Evolutionary conservation across 805 yeast species (phyloP).

Genomic region (Metschnikowia cubensis): DNA sequence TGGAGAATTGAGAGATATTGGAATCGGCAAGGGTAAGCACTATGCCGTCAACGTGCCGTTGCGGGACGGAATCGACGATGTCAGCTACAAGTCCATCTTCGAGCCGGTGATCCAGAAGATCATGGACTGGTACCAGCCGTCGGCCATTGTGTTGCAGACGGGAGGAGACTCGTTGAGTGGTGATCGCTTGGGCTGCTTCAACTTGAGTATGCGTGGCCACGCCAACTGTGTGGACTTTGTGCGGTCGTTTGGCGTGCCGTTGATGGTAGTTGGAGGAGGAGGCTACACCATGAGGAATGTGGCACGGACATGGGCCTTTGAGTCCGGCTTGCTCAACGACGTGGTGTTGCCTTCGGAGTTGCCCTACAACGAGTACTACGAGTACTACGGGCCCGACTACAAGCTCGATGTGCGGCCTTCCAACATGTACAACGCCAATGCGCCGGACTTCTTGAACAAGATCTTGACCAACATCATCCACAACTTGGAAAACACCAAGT

Average conservation of each 20-base stretch:
- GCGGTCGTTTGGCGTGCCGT: slow-evolving; percentile 79
- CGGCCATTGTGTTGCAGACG: slow-evolving; percentile 95
- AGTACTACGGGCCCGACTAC: slow-evolving; percentile 96
- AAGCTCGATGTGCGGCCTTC: slow-evolving; percentile 91
- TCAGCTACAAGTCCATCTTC: slow-evolving; percentile 74
- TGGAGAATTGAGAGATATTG: slow-evolving; percentile 79
- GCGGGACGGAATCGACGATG: slow-evolving; percentile 93
- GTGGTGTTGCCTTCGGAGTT: slow-evolving; percentile 70
- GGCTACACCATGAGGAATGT: slow-evolving; percentile 98
- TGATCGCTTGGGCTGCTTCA: slow-evolving; percentile 93
- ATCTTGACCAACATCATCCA: slow-evolving; percentile 70
- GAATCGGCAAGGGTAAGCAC: slow-evolving; percentile 80
- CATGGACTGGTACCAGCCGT: slow-evolving; percentile 87
- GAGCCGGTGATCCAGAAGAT: slow-evolving; percentile 81
- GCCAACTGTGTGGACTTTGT: slow-evolving; percentile 93
- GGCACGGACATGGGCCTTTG: slow-evolving; percentile 92
- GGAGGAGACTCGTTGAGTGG: slow-evolving; percentile 98
- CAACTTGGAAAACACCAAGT: slow-evolving; percentile 84
- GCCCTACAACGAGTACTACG: slow-evolving; percentile 95
- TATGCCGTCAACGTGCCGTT: slow-evolving; percentile 83
- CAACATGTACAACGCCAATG: slow-evolving; percentile 94
- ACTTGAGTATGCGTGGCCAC: slow-evolving; percentile 88
- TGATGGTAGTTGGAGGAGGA: slow-evolving; percentile 96
- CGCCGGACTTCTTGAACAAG: slow-evolving; percentile 86
- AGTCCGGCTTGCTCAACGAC: slow-evolving; percentile 82